Percentiles rank a stretch among this genome's conserved stretches.
Conservation (phyloP, 2,329 filamentous ascomycete species). For the Parasarocladium wereldwijsianum region DNA sequence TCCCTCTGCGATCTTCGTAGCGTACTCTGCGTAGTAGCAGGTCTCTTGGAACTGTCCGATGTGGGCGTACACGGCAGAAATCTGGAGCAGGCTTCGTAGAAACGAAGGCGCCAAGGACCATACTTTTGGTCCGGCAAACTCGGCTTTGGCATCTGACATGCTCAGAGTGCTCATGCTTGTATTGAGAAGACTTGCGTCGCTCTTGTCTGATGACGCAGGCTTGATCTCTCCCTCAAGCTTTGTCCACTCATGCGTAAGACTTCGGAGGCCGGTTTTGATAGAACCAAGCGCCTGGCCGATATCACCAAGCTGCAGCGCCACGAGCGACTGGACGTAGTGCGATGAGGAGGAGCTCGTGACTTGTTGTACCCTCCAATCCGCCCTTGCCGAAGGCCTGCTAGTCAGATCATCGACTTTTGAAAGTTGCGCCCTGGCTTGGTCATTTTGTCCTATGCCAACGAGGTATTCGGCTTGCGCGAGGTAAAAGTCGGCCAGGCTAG, state of each 20-base stretch:
- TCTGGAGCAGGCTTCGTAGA: slow-evolving; percentile 54
- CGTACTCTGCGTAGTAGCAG: slow-evolving; percentile 74
- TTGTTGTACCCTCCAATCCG: slow-evolving; percentile 16
- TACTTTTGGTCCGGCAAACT: slow-evolving; percentile 41
- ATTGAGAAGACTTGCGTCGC: slow-evolving; percentile 11
- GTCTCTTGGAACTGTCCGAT: slow-evolving; percentile 82
- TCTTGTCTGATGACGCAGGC: slow-evolving; percentile 9
- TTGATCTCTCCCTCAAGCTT: slow-evolving; percentile 25
- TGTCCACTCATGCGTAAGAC: slow-evolving; percentile 40
- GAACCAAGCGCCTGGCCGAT: slow-evolving; percentile 41
- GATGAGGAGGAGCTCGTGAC: slow-evolving; percentile 14
- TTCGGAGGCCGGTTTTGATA: slow-evolving; percentile 41
- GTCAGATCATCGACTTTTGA: slow-evolving; percentile 24
- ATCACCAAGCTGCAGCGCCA: slow-evolving; percentile 48
- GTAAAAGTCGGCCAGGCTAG: slow-evolving; percentile 39
- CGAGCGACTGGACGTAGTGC: slow-evolving; percentile 38
- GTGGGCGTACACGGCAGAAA: slow-evolving; percentile 67
- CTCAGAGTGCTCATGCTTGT: slow-evolving; percentile 11
- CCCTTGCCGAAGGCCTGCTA: slow-evolving; percentile 11
- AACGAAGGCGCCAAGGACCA: slow-evolving; percentile 69
- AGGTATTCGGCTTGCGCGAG: slow-evolving; percentile 63
- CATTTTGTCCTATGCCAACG: slow-evolving; percentile 48
- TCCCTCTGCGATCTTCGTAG: slow-evolving; percentile 59
- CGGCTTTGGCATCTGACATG: slow-evolving; percentile 11
- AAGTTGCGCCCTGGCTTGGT: slow-evolving; percentile 35